Conservation (phyloP, 2,329 filamentous ascomycete genomes). For the Stagonosporopsis cucurbitacearum region DNA sequence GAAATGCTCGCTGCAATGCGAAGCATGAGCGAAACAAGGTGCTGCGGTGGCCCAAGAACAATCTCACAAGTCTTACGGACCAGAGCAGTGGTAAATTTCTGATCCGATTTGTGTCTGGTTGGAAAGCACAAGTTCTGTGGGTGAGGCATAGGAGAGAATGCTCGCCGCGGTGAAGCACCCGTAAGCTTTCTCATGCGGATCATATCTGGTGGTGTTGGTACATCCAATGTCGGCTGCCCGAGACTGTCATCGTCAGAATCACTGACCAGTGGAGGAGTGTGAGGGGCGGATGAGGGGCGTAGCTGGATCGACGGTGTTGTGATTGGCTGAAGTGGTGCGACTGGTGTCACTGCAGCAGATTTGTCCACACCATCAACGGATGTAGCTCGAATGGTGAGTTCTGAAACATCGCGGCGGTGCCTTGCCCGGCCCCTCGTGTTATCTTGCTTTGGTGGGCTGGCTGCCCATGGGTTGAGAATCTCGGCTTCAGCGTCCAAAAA, state of each 20-base stretch:
- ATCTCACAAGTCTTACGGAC: conserved; percentile 79
- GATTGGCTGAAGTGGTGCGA: conserved; percentile 24
- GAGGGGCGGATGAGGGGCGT: conserved; percentile 45
- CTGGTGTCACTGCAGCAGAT: conserved; percentile 32
- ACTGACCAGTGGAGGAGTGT: conserved; percentile 54
- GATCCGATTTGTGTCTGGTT: conserved; percentile 46
- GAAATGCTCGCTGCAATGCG: conserved; percentile 80
- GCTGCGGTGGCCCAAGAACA: conserved; percentile 78
- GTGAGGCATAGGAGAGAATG: conserved; percentile 71
- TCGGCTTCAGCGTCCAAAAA: conserved; percentile 40
- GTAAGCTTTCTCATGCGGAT: conserved; percentile 51
- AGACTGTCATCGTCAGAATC: conserved; percentile 54
- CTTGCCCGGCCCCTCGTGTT: conserved; percentile 36
- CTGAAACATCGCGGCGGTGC: conserved; percentile 47
- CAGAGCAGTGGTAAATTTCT: conserved; percentile 60
- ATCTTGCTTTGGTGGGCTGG: conserved; percentile 19
- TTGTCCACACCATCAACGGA: conserved; percentile 25
- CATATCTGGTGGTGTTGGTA: conserved; percentile 49
- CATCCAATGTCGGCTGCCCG: conserved; percentile 48
- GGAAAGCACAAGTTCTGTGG: conserved; percentile 70
- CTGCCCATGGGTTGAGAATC: conserved; percentile 39
- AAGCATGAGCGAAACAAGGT: conserved; percentile 80
- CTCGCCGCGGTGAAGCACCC: conserved; percentile 64
- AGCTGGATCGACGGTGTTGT: conserved; percentile 29
- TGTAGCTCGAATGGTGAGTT: conserved; percentile 42